Evolutionary conservation across 805 yeast genomes (phyloP), one percentile per base, ranked within the genome.

Genomic region (Yamadazyma tumulicola): DNA sequence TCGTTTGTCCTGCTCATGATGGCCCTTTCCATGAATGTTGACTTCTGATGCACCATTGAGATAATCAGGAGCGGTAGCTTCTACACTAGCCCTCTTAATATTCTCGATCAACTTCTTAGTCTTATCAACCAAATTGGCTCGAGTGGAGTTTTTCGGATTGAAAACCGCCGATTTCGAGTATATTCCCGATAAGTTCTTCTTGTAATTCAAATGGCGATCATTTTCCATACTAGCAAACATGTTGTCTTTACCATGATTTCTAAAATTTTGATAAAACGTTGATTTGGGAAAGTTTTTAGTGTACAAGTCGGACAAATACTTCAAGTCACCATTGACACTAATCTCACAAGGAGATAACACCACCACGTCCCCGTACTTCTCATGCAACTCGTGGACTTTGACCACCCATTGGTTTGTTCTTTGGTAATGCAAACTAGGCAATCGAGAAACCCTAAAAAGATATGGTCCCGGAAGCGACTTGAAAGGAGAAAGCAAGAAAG

Each of bases 301-400:
- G 51, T 82, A 83, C 14, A 82, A 69, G 27, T 75, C 77, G 43
- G 70, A 72, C 26, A 79, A 43, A 41, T 62, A 72, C 30, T 65
- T 66, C 4, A 66, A 48, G 33, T 79, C 76, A 1, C 67, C 71
- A 29, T 74, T 64, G 29, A 81, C 69, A 32, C 82, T 77, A 13
- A 82, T 61, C 45, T 80, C 87, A 16, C 60, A 55, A 2, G 88
- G 87, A 1, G 77, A 68, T 10, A 82, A 54, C 15, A 82, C 61
- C 4, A 82, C 77, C 3, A 81, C 74, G 6, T 80, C 71, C 1
- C 88, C 89, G 46, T 79, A 79, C 38, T 59, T 51, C 29, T 51
- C 30, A 47, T 82, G 89, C 38, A 80, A 55, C 3, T 49, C 25
- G 37, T 77, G 72, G 3, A 80, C 72, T 6, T 38, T 42, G 13